Evolutionary conservation across 768 basidiomycete genomes (phyloP).

Genomic region (Boletus speciosus): DNA sequence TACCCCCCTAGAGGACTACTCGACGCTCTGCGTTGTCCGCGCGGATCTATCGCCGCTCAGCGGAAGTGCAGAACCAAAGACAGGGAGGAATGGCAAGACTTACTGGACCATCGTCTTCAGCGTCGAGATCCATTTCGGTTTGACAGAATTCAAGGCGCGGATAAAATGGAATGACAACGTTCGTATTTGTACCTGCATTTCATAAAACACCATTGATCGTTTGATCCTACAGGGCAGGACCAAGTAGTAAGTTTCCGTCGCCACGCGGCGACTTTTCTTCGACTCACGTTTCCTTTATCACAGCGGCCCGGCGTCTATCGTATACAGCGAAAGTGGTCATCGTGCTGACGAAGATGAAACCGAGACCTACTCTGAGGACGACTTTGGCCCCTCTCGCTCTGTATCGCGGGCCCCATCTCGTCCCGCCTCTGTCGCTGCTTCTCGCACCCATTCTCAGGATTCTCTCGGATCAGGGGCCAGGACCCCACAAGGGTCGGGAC

Average conservation of each 20-base stretch:
- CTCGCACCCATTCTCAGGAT: conserved; percentile 53
- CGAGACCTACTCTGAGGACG: conserved; percentile 64
- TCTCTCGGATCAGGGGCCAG: conserved; percentile 29
- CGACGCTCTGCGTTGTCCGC: conserved; percentile 73
- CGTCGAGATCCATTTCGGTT: conserved; percentile 78
- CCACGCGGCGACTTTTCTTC: not conserved
- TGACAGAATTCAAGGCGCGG: conserved; percentile 78
- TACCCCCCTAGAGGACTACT: conserved; percentile 54
- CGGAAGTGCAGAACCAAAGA: conserved; percentile 66
- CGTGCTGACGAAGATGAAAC: conserved; percentile 71
- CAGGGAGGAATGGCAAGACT: conserved; percentile 59
- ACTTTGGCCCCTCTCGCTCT: conserved; percentile 35
- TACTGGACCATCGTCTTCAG: conserved; percentile 86
- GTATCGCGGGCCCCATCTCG: conserved; percentile 38
- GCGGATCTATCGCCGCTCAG: conserved; percentile 73
- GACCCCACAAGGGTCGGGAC: conserved; percentile 30
- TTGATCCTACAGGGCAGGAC: conserved; percentile 50
- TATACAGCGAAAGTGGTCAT: conserved; percentile 78
- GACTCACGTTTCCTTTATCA: conserved; percentile 1
- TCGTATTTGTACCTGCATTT: conserved; percentile 22
- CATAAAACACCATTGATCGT: not conserved
- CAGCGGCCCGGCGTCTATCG: conserved; percentile 76
- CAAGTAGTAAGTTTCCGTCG: conserved; percentile 56
- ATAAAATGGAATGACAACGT: conserved; percentile 84
- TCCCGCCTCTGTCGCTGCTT: conserved; percentile 46